Percentiles rank a stretch among this genome's conserved stretches.
These are phyloP conservation scores for Yamadazyma diospyri DNA, from an alignment of 1,139 yeast genomes.

Conservation along the genomic window DNA sequence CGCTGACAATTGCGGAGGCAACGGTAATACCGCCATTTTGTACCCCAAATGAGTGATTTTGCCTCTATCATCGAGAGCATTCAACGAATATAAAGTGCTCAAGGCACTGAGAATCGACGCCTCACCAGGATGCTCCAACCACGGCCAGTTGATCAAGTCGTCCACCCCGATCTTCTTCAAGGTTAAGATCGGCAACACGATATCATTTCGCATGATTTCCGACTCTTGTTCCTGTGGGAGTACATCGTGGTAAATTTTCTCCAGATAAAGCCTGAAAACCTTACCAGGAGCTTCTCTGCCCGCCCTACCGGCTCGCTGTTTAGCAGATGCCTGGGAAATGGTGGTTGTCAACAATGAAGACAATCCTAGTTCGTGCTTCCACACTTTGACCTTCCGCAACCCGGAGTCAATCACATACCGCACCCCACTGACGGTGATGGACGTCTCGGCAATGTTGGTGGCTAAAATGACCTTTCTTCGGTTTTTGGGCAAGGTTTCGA, in stretches of 20 bases:
- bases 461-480: constrained; percentile 84
- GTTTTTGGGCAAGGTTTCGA: constrained; percentile 53
- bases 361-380: constrained; percentile 89
- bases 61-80: constrained; percentile 77
- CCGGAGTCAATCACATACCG: constrained; percentile 92
- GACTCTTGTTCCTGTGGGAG: constrained; percentile 84
- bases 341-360: constrained; percentile 90
- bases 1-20: constrained; percentile 89
- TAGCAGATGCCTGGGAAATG: constrained; percentile 90
- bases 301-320: constrained; percentile 97
- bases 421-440: constrained; percentile 95
- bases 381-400: constrained; percentile 84
- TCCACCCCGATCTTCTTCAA: constrained; percentile 80
- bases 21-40: constrained; percentile 84
- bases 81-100: constrained; percentile 70
- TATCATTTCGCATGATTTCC: constrained; percentile 83
- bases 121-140: constrained; percentile 90
- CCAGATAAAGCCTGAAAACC: constrained; percentile 81
- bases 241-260: constrained; percentile 51
- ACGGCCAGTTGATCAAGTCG: constrained; percentile 81
- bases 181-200: constrained; percentile 78
- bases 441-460: constrained; percentile 96
- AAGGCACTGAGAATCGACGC: constrained; percentile 75
- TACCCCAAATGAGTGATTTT: constrained; percentile 71
- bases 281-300: constrained; percentile 95